Conservation (phyloP, 1,139 yeast species). For the Yamadazyma jaroonii region DNA sequence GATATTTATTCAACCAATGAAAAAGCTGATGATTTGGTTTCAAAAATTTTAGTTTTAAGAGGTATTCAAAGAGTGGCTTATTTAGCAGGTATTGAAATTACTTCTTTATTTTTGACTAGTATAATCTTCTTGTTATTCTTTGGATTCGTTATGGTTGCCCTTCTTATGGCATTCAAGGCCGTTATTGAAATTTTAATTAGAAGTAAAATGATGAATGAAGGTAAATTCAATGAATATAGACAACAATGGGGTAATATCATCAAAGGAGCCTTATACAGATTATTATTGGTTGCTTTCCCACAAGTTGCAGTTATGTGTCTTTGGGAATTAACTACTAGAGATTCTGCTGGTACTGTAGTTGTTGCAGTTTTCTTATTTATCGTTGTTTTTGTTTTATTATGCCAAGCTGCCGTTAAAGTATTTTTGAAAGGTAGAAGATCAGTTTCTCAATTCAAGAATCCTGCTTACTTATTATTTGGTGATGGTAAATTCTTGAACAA, state of each 20-base stretch:
- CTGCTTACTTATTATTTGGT: conserved; percentile 89
- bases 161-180: conserved; percentile 69
- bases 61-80: conserved; percentile 93
- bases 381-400: conserved; percentile 55
- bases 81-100: conserved; percentile 79
- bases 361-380: conserved; percentile 70
- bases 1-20: conserved; percentile 72
- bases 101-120: conserved; percentile 83
- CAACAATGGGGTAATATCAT: conserved; percentile 75
- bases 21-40: conserved; percentile 47
- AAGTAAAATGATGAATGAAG: conserved; percentile 56
- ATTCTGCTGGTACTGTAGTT: conserved; percentile 79
- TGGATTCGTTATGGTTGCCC: conserved; percentile 66
- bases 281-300: conserved; percentile 79
- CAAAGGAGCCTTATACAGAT: conserved; percentile 85
- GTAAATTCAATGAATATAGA: conserved; percentile 75
- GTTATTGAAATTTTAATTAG: conserved; percentile 67
- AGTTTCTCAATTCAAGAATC: conserved; percentile 71
- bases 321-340: conserved; percentile 85
- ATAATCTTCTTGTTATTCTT: conserved; percentile 79
- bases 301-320: conserved; percentile 78
- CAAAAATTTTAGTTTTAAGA: conserved; percentile 75
- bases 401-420: conserved; percentile 75
- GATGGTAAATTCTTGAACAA: conserved; percentile 77
- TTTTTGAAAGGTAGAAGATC: conserved; percentile 71